Conservation (phyloP, 2,329 filamentous ascomycete genomes). For the Apiospora sp. region DNA sequence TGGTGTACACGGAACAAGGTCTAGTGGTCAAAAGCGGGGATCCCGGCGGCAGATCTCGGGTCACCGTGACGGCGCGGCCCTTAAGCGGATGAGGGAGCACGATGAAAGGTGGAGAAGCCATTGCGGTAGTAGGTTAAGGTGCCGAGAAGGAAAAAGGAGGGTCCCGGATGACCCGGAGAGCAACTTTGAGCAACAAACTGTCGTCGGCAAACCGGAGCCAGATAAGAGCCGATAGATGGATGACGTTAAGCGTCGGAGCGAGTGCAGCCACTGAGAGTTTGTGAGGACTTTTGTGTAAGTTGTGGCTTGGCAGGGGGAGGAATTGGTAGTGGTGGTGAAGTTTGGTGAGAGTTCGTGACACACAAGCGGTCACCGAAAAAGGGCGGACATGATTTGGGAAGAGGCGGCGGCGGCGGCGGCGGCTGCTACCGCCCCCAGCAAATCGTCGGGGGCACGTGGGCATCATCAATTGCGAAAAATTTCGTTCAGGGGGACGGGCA, state of each 20-base stretch:
- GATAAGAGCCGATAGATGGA: not conserved
- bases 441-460: slow-evolving; percentile 10
- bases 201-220: not conserved
- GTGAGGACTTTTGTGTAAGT: not conserved
- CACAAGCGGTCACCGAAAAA: not conserved
- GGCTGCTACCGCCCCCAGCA: not conserved
- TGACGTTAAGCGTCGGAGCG: not conserved
- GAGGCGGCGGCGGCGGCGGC: no score
- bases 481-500: not conserved
- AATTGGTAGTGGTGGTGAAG: not conserved
- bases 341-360: not conserved
- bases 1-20: slow-evolving; percentile 19
- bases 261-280: not conserved
- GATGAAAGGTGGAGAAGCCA: slow-evolving; percentile 16
- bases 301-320: slow-evolving; percentile 13
- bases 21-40: slow-evolving; percentile 4
- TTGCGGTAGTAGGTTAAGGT: slow-evolving; percentile 6
- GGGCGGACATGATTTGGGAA: not conserved
- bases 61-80: slow-evolving; percentile 21
- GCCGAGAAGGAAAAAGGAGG: not conserved
- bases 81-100: slow-evolving; percentile 19
- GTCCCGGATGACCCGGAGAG: not conserved
- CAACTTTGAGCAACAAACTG: not conserved
- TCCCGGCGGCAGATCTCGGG: slow-evolving; percentile 1
- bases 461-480: not conserved